Conservation (phyloP, 768 basidiomycete species). For the Mycena kentingensis region DNA sequence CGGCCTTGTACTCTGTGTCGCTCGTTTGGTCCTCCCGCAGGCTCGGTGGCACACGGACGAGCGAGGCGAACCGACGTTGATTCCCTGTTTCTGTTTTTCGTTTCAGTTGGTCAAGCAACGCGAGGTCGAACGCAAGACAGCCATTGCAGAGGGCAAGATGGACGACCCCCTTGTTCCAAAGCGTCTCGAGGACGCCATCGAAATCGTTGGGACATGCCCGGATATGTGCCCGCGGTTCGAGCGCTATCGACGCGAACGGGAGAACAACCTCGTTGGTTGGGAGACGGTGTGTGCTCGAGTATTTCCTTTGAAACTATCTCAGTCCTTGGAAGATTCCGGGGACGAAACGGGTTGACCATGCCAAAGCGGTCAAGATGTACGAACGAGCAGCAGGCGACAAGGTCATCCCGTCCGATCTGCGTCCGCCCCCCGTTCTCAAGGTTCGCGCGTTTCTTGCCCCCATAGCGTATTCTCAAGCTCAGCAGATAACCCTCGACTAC, state of each 20-base stretch:
- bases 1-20: not conserved
- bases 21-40: not conserved
- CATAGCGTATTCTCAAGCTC: constrained; percentile 3
- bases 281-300: constrained; percentile 71
- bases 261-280: constrained; percentile 84
- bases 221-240: constrained; percentile 97
- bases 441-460: constrained; percentile 37
- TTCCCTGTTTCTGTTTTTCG: constrained; percentile 20
- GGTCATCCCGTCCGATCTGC: constrained; percentile 85
- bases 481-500: constrained; percentile 85
- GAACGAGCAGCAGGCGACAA: constrained; percentile 95
- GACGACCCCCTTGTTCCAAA: constrained; percentile 81
- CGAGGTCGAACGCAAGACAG: constrained; percentile 67
- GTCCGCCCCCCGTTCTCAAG: constrained; percentile 83
- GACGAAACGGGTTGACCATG: constrained; percentile 84
- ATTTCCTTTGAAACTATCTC: constrained; percentile 9
- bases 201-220: constrained; percentile 88
- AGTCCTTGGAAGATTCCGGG: constrained; percentile 63
- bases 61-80: constrained; percentile 11
- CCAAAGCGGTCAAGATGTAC: constrained; percentile 90
- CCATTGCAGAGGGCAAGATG: constrained; percentile 84
- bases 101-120: constrained; percentile 70
- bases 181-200: constrained; percentile 85
- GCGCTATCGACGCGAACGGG: constrained; percentile 84
- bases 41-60: constrained; percentile 1